Evolutionary conservation across 192 early-diverging fungal species (phyloP).

Genomic region (Entomortierella lignicola): DNA sequence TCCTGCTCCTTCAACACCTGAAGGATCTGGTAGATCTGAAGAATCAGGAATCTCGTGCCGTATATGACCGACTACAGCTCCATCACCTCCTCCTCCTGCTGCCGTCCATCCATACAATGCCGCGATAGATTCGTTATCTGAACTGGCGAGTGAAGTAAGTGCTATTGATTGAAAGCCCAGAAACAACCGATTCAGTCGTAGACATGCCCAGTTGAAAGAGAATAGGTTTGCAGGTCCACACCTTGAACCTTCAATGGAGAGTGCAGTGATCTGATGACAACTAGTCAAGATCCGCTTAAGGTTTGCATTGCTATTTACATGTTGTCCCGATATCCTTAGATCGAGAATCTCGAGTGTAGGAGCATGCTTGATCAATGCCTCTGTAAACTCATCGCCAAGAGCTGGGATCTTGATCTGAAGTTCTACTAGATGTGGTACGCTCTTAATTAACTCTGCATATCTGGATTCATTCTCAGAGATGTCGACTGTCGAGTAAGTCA

Average conservation of each 20-base stretch:
- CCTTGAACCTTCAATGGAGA: slow-evolving; percentile 20
- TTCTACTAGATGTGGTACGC: slow-evolving; percentile 9
- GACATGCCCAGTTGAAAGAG: slow-evolving; percentile 23
- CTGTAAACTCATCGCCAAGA: slow-evolving; percentile 10
- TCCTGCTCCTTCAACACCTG: not conserved
- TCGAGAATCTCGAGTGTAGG: slow-evolving; percentile 17
- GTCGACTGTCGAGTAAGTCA: slow-evolving; percentile 27
- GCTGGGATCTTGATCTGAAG: slow-evolving; percentile 30
- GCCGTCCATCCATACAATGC: slow-evolving; percentile 1
- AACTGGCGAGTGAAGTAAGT: not conserved
- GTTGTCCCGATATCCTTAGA: slow-evolving; percentile 7
- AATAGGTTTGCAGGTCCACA: slow-evolving; percentile 6
- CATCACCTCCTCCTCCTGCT: not conserved
- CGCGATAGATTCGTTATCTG: not conserved
- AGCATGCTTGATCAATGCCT: slow-evolving; percentile 15
- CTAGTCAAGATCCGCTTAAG: slow-evolving; percentile 13
- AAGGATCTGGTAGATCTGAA: not conserved
- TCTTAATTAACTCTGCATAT: slow-evolving; percentile 9
- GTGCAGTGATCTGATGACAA: slow-evolving; percentile 15
- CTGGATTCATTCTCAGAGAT: slow-evolving; percentile 4
- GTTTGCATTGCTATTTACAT: not conserved
- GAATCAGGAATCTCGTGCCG: not conserved
- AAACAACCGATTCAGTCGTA: slow-evolving; percentile 8
- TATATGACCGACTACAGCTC: not conserved
- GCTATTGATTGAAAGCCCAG: not conserved